Evolutionary conservation across 2,329 filamentous ascomycete species (phyloP).

Genomic region (Sporothrix brunneoviolacea): DNA sequence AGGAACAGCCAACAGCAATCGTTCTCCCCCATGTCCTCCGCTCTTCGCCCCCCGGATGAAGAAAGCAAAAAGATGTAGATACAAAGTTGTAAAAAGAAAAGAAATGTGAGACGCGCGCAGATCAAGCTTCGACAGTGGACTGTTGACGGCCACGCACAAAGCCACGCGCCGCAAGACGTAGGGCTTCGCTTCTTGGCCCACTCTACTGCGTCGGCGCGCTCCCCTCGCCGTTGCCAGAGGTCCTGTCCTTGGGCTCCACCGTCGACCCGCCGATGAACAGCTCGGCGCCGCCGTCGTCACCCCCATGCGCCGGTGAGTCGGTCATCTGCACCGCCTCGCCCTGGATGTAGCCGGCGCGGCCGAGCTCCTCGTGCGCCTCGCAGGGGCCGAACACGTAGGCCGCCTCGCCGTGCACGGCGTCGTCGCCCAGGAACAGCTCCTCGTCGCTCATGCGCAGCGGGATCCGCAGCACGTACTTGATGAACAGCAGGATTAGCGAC

Average conservation of each 20-base stretch:
- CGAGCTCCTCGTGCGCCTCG: conserved; percentile 20
- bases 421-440: conserved; percentile 38
- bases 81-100: too few relatives aligned
- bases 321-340: conserved; percentile 17
- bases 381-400: conserved; percentile 31
- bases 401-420: conserved; percentile 41
- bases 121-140: too few relatives aligned
- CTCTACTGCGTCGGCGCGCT: conserved; percentile 5
- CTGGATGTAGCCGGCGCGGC: conserved; percentile 20
- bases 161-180: too few relatives aligned
- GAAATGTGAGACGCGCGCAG: too few relatives aligned
- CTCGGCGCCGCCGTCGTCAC: conserved; percentile 14
- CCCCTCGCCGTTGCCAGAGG: conserved; percentile 8
- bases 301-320: neutral
- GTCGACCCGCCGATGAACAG: conserved; percentile 18
- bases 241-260: conserved; percentile 19
- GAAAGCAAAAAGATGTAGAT: too few relatives aligned
- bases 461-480: conserved; percentile 42
- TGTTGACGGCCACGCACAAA: too few relatives aligned
- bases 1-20: too few relatives aligned
- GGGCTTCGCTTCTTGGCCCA: too few relatives aligned
- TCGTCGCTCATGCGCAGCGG: conserved; percentile 42
- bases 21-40: too few relatives aligned
- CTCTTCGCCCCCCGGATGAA: too few relatives aligned
- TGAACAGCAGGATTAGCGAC: conserved; percentile 41